Evolutionary conservation across 1,284 basidiomycete genomes (phyloP).

Genomic region (Leccinum huronense): DNA sequence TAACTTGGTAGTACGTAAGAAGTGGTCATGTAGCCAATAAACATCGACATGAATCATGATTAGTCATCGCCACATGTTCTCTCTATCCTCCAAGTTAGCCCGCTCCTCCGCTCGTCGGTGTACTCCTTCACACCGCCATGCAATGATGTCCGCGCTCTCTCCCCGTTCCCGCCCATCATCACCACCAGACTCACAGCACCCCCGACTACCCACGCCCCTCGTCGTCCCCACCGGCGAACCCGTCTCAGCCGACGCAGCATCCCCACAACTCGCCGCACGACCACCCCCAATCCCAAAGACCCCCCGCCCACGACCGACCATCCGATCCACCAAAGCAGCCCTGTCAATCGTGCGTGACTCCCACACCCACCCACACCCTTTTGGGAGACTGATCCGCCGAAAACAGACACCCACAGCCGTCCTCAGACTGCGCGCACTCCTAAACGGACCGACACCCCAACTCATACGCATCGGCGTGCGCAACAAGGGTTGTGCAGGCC

Average conservation of each 20-base stretch:
- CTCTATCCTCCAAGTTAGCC: conserved; percentile 19
- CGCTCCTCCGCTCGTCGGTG: conserved; percentile 20
- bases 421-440: conserved; percentile 64
- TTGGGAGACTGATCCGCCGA: conserved; percentile 2
- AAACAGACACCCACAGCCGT: conserved; percentile 84
- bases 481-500: conserved; percentile 99
- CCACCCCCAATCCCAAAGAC: conserved; percentile 66
- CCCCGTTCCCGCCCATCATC: conserved; percentile 20
- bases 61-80: conserved; percentile 31
- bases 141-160: conserved; percentile 61
- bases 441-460: conserved; percentile 82
- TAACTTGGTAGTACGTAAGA: conserved; percentile 16
- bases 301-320: conserved; percentile 60
- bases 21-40: conserved; percentile 16
- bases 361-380: not conserved
- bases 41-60: conserved; percentile 6
- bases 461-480: conserved; percentile 93
- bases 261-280: conserved; percentile 67
- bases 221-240: conserved; percentile 48
- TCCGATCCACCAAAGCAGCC: conserved; percentile 80
- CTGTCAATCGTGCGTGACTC: conserved; percentile 72
- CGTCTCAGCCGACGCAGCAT: conserved; percentile 57
- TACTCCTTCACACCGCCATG: conserved; percentile 40
- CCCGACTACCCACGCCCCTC: conserved; percentile 43
- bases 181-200: conserved; percentile 25